Percentiles rank a stretch among this genome's conserved stretches.
Conservation (phyloP, 257 asterid genomes). For the Capsicum chinense region DNA sequence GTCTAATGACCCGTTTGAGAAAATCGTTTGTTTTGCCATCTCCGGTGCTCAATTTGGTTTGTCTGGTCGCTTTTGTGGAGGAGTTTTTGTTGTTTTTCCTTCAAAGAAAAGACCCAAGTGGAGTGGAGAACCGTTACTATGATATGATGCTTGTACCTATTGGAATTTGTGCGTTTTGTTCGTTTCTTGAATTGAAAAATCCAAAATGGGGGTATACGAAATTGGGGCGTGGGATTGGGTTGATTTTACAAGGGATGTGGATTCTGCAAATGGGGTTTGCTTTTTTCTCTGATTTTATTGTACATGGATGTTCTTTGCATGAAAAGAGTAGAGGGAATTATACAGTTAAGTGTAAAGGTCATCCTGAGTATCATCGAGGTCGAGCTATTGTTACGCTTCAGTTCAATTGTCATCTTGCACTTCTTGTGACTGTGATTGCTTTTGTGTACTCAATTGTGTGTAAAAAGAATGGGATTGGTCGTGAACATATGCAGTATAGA, state of each 20-base stretch:
- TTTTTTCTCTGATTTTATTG: conserved; percentile 68
- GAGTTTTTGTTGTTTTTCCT: conserved; percentile 76
- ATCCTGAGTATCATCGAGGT: conserved; percentile 83
- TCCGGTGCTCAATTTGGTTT: conserved; percentile 54
- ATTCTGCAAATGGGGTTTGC: conserved; percentile 92
- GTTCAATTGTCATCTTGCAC: conserved; percentile 89
- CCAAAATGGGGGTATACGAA: conserved; percentile 54
- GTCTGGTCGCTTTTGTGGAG: conserved; percentile 76
- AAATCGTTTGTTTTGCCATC: conserved; percentile 51
- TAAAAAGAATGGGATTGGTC: conserved; percentile 53
- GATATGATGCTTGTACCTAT: conserved; percentile 76
- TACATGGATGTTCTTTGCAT: conserved; percentile 76
- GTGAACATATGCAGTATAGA: conserved; percentile 57
- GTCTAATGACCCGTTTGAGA: conserved; percentile 48
- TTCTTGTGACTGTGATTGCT: conserved; percentile 55
- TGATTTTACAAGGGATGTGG: conserved; percentile 86
- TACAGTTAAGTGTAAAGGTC: conserved; percentile 88
- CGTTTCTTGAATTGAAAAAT: conserved; percentile 67
- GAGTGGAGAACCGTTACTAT: conserved; percentile 85
- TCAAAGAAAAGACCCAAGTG: conserved; percentile 77
- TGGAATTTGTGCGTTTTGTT: conserved; percentile 69
- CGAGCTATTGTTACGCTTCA: conserved; percentile 88
- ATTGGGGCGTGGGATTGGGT: conserved; percentile 78
- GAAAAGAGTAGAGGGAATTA: conserved; percentile 84
- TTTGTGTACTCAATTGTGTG: conserved; percentile 60